Evolutionary conservation across 805 yeast species (phyloP), one percentile per base, ranked within the genome.

Genomic region (Sugiyamaella valdiviana): DNA sequence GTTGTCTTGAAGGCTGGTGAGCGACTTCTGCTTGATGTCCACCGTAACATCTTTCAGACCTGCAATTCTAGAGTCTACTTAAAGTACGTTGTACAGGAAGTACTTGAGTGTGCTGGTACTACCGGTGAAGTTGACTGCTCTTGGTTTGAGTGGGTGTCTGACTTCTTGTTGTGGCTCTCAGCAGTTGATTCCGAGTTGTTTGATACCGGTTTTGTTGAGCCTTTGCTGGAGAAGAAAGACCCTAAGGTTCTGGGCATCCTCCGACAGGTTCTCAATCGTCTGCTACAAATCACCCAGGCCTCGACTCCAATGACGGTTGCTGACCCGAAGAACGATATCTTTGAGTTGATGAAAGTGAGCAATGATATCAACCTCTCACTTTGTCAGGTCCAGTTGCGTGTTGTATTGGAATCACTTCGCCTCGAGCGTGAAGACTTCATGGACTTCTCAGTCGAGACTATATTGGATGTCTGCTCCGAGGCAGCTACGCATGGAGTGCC

Each of bases 11-110:
- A 40, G 39, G 54, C 57, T 3, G 42, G 48, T 7, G 62, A 59
- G 41, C 26, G 32, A 7, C 26, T 52, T 19, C 41, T 50, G 19
- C 51, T 59, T n/a, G 55, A 55, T 9, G 48, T 58, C n/a, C 59
- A 58, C 16, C 51, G 58, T 12, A 38, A 52, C 7, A 20, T 38
- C 6, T 57, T 58, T 36, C 52, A 54, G 22, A 35, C 36, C n/a
- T 9, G 46, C 2, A 36, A 42, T 36, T 36, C 54, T 7, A 46
- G 43, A 32, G 45, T 48, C 2, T 53, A 51, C 42, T 42, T 57
- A 29, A 26, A 43, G 29, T 50, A 53, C 35, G 20, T 53, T n/a
- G 44, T 38, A 2, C 49, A 51, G 17, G 55, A 50, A 42, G 23
- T 50, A 21, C 19, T 46, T 24, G 49, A 47, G 15, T 24, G 19